Conservation (phyloP, 805 yeast genomes). For the Pichia pseudocactophila region DNA sequence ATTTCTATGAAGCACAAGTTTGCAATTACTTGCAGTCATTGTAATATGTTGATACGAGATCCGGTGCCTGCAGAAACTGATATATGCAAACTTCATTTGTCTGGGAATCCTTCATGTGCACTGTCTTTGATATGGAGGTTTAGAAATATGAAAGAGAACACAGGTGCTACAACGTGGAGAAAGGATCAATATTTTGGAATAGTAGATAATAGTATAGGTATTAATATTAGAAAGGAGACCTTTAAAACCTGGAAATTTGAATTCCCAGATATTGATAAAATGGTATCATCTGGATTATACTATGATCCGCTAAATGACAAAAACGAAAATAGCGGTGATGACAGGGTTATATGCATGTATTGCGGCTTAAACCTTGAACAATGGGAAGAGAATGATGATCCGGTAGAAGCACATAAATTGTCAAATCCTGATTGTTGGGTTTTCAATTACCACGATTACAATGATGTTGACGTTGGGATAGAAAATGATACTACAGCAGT, state of each 20-base stretch:
- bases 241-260: conserved; percentile 11
- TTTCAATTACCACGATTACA: background rate
- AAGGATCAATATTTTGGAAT: conserved; percentile 2
- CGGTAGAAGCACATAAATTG: conserved; percentile 4
- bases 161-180: background rate
- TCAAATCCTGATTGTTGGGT: conserved; percentile 7
- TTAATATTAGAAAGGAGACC: conserved; percentile 1
- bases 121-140: conserved; percentile 9
- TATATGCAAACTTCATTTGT: conserved; percentile 5
- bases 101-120: conserved; percentile 4
- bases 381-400: conserved; percentile 58
- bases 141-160: background rate
- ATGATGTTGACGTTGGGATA: too few relatives aligned
- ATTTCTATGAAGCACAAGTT: conserved; percentile 4
- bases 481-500: background rate
- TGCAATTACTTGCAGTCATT: conserved; percentile 8
- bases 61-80: conserved; percentile 5
- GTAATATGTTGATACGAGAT: conserved; percentile 4
- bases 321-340: conserved; percentile 29
- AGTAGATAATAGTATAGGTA: background rate
- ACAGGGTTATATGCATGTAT: conserved; percentile 52
- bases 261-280: conserved; percentile 32
- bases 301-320: conserved; percentile 34
- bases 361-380: conserved; percentile 61
- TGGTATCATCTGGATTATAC: conserved; percentile 56